Evolutionary conservation across 352 stramenopile genomes (phyloP), one percentile per base, ranked within the genome.

Genomic region (Globisporangium irregulare): DNA sequence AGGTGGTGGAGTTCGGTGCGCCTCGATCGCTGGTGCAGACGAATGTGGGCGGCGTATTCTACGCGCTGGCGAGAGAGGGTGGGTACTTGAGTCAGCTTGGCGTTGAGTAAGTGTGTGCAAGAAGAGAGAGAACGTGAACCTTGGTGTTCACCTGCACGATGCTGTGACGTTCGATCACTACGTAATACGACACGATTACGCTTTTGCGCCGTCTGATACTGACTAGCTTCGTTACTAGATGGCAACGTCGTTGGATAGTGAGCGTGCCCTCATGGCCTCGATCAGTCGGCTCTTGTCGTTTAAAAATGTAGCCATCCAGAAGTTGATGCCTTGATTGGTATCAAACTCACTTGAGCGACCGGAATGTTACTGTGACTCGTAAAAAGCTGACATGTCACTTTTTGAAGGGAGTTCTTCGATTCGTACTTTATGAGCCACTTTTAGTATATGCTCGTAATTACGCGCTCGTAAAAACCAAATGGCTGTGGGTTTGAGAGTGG

Each of bases 1-100:
- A 69, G 20, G 84, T 97, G 36, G 82, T 81, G 3, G 94, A 98
- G 70, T 97, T 94, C 65, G 94, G 96, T 70, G 80, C 81, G 8
- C 92, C 92, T 1, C 63, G 71, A 3, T 67, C 12, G 3, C 29
- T 80, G 6, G 68, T 63, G 10, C 36, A 32, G 14, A 25, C 62
- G 20, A 14, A 54, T 4, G 29, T 69, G 0, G 55, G 56, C 22
- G 74, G 72, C 7, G 64, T 73, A 24, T 77, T 79, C 56, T 59
- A 70, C 20, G 36, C 69, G n/a, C 46, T 79, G n/a, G 70, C 72
- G 1, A 69, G 74, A 12, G 75, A 81, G 60, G 66, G 70, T 24
- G 75, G 72, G 6, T 73, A 64, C 43, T 53, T 79, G 24, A n/a
- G 22, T 8, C 66, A 67, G 43, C 55, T 76, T 43, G 18, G 55